A percentile compares a stretch with the other conserved stretches of the same genome.
phyloP scores from a whole-genome alignment of 768 basidiomycete genomes.

The Cystobasidium ongulense region DNA sequence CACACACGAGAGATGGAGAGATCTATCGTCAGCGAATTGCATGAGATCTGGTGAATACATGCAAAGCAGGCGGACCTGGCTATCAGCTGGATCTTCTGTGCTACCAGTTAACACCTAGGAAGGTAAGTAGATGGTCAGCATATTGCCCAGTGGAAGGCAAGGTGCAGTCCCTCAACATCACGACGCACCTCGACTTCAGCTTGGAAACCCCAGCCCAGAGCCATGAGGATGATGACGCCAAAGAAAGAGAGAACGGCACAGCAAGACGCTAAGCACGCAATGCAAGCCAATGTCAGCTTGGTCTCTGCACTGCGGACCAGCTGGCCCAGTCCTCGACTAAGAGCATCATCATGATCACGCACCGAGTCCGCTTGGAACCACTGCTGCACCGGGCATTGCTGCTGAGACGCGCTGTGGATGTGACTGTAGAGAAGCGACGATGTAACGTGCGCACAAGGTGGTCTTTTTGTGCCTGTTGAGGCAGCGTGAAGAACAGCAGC shows the following conservation, averaged over 20 bases:
- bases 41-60: neutral
- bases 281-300: neutral
- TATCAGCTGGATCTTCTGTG: constrained; percentile 45
- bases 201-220: constrained; percentile 12
- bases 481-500: no score
- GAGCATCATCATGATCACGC: neutral
- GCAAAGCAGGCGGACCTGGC: constrained; percentile 33
- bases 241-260: constrained; percentile 31
- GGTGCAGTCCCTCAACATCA: neutral
- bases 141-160: neutral
- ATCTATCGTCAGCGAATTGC: neutral
- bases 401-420: neutral
- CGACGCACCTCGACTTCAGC: constrained; percentile 17
- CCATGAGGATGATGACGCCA: constrained; percentile 27
- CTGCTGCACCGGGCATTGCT: neutral
- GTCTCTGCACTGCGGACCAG: neutral
- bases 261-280: constrained; percentile 14
- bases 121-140: neutral
- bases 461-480: neutral
- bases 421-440: neutral
- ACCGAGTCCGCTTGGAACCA: constrained; percentile 6
- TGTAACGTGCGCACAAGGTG: neutral
- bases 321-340: neutral
- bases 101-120: constrained; percentile 43
- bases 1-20: neutral